Conservation (phyloP, 495 filamentous ascomycete species). For the Daldinia childiae region DNA sequence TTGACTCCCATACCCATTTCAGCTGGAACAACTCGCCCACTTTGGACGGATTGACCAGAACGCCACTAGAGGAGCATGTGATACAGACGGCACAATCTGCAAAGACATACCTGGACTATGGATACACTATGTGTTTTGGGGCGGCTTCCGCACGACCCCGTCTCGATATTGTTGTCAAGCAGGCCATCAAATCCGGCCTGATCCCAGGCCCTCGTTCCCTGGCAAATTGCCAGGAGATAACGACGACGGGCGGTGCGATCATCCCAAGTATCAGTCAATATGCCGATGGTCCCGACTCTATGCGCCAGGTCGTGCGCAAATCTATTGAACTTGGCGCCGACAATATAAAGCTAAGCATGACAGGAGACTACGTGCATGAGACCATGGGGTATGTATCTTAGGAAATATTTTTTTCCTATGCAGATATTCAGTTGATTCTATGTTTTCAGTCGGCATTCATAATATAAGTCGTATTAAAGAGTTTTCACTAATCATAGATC, state of each 20-base stretch:
- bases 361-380: conserved; percentile 11
- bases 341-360: conserved; percentile 20
- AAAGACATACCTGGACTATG: conserved; percentile 18
- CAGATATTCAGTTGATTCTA: no score
- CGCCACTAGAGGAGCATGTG: conserved; percentile 14
- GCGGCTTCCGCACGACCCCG: conserved; percentile 18
- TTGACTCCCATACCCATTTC: conserved; percentile 12
- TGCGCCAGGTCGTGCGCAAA: conserved; percentile 14
- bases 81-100: conserved; percentile 11
- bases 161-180: conserved; percentile 16
- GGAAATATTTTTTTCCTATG: neutral
- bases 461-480: no score
- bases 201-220: neutral
- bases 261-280: neutral
- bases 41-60: conserved; percentile 11
- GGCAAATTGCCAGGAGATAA: neutral
- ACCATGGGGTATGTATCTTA: conserved; percentile 14
- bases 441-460: no score
- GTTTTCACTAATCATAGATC: neutral
- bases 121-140: conserved; percentile 22
- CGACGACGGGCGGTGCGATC: neutral
- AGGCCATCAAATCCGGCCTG: neutral
- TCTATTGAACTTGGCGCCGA: conserved; percentile 14
- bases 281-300: conserved; percentile 7
- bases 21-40: conserved; percentile 24